phyloP scores from a whole-genome alignment of 2,329 filamentous ascomycete species.

The Fusarium algeriense region DNA sequence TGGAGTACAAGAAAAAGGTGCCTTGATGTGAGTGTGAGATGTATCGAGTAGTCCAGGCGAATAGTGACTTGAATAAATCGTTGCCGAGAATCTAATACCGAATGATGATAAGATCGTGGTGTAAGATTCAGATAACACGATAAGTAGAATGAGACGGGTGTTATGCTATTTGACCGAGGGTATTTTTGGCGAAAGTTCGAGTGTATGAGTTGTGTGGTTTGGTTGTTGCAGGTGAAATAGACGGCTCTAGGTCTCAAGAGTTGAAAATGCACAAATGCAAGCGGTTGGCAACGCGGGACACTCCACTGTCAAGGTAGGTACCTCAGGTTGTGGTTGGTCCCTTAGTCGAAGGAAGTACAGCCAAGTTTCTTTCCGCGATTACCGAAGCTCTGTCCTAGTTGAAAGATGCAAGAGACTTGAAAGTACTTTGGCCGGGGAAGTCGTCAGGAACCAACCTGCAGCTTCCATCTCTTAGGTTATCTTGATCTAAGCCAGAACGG shows the following conservation, averaged over 20 bases:
- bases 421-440: constrained; percentile 7
- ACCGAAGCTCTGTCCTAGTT: no score
- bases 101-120: not conserved
- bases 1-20: constrained; percentile 14
- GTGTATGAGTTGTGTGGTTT: constrained; percentile 5
- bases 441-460: constrained; percentile 22
- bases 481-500: constrained; percentile 14
- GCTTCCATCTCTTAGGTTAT: constrained; percentile 15
- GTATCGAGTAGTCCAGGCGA: not conserved
- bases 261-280: constrained; percentile 39
- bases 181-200: not conserved
- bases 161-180: not conserved
- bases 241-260: constrained; percentile 25
- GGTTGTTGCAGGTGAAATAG: constrained; percentile 35
- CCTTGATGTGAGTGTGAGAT: not conserved
- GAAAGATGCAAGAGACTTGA: not conserved
- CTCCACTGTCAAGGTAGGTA: not conserved
- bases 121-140: not conserved
- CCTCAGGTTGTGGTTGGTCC: constrained; percentile 10
- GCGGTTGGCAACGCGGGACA: constrained; percentile 24
- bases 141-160: not conserved
- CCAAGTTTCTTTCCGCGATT: not conserved
- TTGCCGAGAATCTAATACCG: constrained; percentile 1
- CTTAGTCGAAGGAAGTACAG: constrained; percentile 12
- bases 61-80: constrained; percentile 25